Evolutionary conservation across 768 basidiomycete species (phyloP).

Genomic region (Hemileccinum impolitum): DNA sequence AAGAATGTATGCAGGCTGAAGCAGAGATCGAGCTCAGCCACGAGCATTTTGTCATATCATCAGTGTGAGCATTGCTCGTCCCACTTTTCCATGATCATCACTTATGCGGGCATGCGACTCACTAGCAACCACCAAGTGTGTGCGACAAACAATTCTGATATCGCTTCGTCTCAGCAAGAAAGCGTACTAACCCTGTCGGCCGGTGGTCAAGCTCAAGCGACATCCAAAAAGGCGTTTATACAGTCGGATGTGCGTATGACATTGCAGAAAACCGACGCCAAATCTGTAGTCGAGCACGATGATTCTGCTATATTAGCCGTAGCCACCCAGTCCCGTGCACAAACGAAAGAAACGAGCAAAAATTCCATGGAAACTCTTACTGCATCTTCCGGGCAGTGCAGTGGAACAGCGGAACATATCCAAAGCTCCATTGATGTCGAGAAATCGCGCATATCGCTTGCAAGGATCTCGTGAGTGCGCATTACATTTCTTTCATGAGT

Average conservation of each 20-base stretch:
- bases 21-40: background rate
- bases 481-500: background rate
- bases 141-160: background rate
- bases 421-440: background rate
- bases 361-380: background rate
- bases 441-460: background rate
- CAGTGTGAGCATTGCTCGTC: background rate
- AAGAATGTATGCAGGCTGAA: background rate
- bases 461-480: constrained; percentile 1
- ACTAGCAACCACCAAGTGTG: too few relatives aligned
- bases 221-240: background rate
- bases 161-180: background rate
- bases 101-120: background rate
- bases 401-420: background rate
- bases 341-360: background rate
- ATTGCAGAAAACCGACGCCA: background rate
- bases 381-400: background rate
- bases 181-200: background rate
- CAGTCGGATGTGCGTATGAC: background rate
- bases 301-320: background rate
- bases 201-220: background rate
- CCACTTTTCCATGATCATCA: background rate
- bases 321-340: background rate
- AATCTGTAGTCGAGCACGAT: background rate
- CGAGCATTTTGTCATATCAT: background rate